Conservation (phyloP, 2,329 filamentous ascomycete species). For the Aureobasidium sp. region DNA sequence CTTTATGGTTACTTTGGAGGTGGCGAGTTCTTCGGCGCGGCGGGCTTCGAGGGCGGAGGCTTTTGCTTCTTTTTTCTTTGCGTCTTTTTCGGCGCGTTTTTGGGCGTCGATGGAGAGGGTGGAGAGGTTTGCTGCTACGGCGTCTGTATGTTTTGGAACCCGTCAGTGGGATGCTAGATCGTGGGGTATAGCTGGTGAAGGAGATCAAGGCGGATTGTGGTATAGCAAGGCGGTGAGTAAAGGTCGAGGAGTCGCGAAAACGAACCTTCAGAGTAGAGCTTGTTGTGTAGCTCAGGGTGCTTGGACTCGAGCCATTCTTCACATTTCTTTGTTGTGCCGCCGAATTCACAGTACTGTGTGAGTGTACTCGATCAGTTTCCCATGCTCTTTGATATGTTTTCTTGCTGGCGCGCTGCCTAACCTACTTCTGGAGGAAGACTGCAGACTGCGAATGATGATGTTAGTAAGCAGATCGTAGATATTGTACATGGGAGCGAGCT, state of each 20-base stretch:
- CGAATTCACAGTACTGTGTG: conserved; percentile 91
- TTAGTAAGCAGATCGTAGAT: conserved; percentile 16
- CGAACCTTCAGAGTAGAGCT: conserved; percentile 76
- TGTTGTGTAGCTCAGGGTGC: conserved; percentile 64
- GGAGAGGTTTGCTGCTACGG: conserved; percentile 73
- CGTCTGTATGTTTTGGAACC: conserved; percentile 30
- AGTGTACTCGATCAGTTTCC: conserved; percentile 1
- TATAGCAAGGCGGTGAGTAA: conserved; percentile 18
- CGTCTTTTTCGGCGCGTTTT: conserved; percentile 91
- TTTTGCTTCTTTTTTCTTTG: conserved; percentile 93
- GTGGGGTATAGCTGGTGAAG: too few species aligned
- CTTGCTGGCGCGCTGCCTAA: conserved; percentile 24
- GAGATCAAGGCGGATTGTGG: not conserved
- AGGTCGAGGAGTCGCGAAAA: not conserved
- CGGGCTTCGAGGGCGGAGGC: conserved; percentile 80
- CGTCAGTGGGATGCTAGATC: not conserved
- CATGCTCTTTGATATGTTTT: not conserved
- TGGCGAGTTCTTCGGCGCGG: conserved; percentile 72
- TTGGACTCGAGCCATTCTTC: conserved; percentile 84
- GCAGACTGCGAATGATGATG: conserved; percentile 42
- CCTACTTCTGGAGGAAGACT: conserved; percentile 59
- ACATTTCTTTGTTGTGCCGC: conserved; percentile 92
- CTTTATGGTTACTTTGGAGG: conserved; percentile 82
- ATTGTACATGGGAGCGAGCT: conserved; percentile 22
- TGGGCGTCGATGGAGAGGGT: conserved; percentile 84